Conservation (phyloP, 2,329 filamentous ascomycete genomes). For the Diaporthe humulicola region DNA sequence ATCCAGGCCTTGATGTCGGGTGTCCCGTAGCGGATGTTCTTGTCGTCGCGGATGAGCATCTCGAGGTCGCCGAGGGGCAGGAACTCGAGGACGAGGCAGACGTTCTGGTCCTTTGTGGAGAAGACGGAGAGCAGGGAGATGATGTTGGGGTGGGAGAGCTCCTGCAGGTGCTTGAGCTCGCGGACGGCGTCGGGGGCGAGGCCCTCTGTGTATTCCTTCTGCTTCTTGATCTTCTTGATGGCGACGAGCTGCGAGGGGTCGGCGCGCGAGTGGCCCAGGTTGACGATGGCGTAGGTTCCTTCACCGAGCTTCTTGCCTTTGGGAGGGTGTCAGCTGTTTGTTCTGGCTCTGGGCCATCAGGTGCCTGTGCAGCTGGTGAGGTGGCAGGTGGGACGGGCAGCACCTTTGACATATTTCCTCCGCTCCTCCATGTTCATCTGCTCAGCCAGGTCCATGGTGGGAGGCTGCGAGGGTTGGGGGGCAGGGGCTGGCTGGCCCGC, state of each 20-base stretch:
- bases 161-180: slow-evolving; percentile 95
- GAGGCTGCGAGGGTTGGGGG: slow-evolving; percentile 26
- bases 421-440: slow-evolving; percentile 86
- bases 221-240: slow-evolving; percentile 93
- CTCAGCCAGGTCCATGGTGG: slow-evolving; percentile 75
- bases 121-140: slow-evolving; percentile 94
- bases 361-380: too few relatives aligned
- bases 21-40: slow-evolving; percentile 82
- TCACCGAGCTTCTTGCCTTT: slow-evolving; percentile 91
- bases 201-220: slow-evolving; percentile 89
- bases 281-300: slow-evolving; percentile 97
- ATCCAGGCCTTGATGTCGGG: slow-evolving; percentile 99
- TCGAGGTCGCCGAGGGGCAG: slow-evolving; percentile 94
- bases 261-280: slow-evolving; percentile 82
- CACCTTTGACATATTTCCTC: slow-evolving; percentile 90
- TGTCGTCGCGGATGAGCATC: slow-evolving; percentile 89
- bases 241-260: slow-evolving; percentile 84
- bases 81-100: slow-evolving; percentile 95
- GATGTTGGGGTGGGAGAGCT: slow-evolving; percentile 95
- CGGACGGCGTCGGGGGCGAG: slow-evolving; percentile 95
- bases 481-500: slow-evolving; percentile 30
- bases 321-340: neutral
- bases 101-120: slow-evolving; percentile 94
- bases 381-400: slow-evolving; percentile 48
- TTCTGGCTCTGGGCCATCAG: neutral